Base-by-base conservation (phyloP, 2,329 filamentous ascomycete species). In the Ascochyta lentis region DNA sequence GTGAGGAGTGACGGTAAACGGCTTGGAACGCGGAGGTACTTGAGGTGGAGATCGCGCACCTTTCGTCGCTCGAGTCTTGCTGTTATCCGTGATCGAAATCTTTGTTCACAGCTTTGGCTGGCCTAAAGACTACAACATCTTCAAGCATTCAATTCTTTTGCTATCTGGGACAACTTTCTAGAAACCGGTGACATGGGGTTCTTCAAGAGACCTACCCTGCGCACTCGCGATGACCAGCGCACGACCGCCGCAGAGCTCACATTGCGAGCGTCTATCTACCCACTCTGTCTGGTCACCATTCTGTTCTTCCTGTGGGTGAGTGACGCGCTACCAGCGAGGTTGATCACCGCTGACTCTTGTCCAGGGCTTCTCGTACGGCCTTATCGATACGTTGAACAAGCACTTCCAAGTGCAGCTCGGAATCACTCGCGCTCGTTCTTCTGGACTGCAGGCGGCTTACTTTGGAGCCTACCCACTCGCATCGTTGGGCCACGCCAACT, bases 221-320 rank as follows among this genome's bases (percentile, higher is more conserved):
- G 68, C 52, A 65, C 64, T 40, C 66, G 69, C 52, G 71, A 75
- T 49, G 74, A 78, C 52, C 73, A 78, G 66, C 76, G 81, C 49
- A 86, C 83, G 3, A 79, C 76, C 22, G 83, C 83, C 19, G 80
- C 83, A n/a, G 81, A 89, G 71, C 78, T 91, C 59, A 90, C 87
- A 0, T 71, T 90, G 27, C 80, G 86, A 48, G 81, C 89, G 66
- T 91, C 88, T 12, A 79, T 91, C 49, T 83, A 84, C 63, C 89
- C 89, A 3, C 81, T 91, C 41, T 78, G 79, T 50, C 80, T 92
- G 4, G 88, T 91, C 47, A 88, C 85, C 0, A 77, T 86, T 43
- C 74, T 88, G 1, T 88, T 88, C 76, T 87, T 88, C 70, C 80
- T 89, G 22, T 87, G 85, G 85, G 83, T 79, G 70, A 39, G 72